Conservation (phyloP, 1,139 yeast genomes). For the Saccharomyces pastorianus region DNA sequence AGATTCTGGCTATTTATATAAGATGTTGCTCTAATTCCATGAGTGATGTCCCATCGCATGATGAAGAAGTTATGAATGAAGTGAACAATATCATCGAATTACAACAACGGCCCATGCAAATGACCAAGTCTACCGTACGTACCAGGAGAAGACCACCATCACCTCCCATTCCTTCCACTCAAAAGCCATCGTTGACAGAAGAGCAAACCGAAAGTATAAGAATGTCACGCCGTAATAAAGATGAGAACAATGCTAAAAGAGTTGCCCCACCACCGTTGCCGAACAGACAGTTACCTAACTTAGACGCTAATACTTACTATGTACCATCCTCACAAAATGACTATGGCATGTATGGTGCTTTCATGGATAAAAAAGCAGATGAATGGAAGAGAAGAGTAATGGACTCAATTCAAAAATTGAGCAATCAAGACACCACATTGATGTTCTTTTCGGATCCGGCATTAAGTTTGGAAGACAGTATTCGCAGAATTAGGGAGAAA, state of each 20-base stretch:
- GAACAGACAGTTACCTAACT: constrained; percentile 11
- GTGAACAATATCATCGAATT: constrained; percentile 26
- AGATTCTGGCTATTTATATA: constrained; percentile 67
- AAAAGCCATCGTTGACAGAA: constrained; percentile 9
- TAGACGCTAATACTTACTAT: constrained; percentile 12
- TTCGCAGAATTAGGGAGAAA: constrained; percentile 6
- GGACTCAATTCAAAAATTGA: constrained; percentile 28
- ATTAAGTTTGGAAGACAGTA: constrained; percentile 21
- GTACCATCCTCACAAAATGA: constrained; percentile 24
- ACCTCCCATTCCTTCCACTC: constrained; percentile 16
- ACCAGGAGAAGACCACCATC: constrained; percentile 10
- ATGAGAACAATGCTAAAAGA: constrained; percentile 4
- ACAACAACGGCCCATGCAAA: not conserved
- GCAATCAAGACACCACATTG: constrained; percentile 14
- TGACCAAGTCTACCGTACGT: not conserved
- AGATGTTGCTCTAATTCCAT: constrained; percentile 68
- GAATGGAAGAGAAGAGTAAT: constrained; percentile 38
- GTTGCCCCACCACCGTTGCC: constrained; percentile 24
- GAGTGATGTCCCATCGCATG: constrained; percentile 44
- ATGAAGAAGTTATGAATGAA: constrained; percentile 21
- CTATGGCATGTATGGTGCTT: constrained; percentile 20
- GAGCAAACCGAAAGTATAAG: constrained; percentile 12
- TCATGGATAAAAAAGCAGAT: constrained; percentile 36
- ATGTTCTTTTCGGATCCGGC: constrained; percentile 29
- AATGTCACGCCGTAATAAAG: constrained; percentile 8